phyloP scores from a whole-genome alignment of 2,329 filamentous ascomycete genomes.

The Aspergillus latus region DNA sequence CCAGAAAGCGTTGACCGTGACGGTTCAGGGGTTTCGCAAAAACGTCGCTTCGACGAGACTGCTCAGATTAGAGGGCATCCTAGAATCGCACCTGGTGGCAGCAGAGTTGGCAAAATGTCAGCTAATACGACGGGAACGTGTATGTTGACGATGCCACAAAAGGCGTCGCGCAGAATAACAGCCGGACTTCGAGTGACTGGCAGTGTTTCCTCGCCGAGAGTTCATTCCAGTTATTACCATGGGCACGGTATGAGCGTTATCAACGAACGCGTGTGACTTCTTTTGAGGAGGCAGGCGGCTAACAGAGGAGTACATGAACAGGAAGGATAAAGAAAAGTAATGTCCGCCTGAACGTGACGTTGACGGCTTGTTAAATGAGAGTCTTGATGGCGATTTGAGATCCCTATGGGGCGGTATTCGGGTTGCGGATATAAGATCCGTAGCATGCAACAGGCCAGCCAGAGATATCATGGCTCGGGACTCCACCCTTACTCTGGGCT shows the following conservation, averaged over 20 bases:
- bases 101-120: not conserved
- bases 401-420: not conserved
- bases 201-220: too few species aligned
- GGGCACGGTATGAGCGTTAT: too few species aligned
- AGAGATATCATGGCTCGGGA: not conserved
- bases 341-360: not conserved
- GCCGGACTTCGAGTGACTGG: too few species aligned
- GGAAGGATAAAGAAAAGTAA: not conserved
- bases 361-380: not conserved
- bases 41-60: not conserved
- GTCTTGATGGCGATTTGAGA: not conserved
- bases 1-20: not conserved
- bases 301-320: not conserved
- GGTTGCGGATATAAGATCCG: conserved; percentile 3
- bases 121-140: not conserved
- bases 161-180: too few species aligned
- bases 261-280: not conserved
- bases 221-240: too few species aligned
- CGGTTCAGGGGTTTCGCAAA: too few species aligned
- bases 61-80: not conserved
- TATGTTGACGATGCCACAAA: not conserved
- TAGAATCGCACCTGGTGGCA: not conserved
- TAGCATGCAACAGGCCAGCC: not conserved
- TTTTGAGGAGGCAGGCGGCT: not conserved
- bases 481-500: not conserved